These are phyloP conservation scores for Chrysochromulina tobinii DNA, from an alignment of 78 protist species.

Conservation along the genomic window DNA sequence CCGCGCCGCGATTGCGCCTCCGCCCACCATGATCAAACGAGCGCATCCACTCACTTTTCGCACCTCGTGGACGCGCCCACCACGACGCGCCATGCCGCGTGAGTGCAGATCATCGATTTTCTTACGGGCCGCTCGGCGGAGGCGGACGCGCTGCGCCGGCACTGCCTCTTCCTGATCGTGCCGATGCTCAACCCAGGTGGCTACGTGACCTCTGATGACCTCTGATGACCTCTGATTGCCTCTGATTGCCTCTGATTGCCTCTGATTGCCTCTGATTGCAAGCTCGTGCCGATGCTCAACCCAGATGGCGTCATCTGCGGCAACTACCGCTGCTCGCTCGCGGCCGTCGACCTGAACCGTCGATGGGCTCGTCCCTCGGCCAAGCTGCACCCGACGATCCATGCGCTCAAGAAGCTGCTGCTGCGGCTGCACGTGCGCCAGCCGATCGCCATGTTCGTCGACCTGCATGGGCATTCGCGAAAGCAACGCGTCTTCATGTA, in stretches of 20 bases:
- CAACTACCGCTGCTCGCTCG: constrained; percentile 72
- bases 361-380: constrained; percentile 48
- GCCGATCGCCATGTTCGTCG: neutral
- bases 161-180: constrained; percentile 30
- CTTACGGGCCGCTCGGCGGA: neutral
- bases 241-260: too few relatives aligned
- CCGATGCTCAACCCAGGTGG: constrained; percentile 92
- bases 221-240: constrained; percentile 25
- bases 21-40: too few relatives aligned
- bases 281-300: constrained; percentile 82
- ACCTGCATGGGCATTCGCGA: constrained; percentile 70
- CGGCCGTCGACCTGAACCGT: constrained; percentile 78
- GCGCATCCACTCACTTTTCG: too few relatives aligned
- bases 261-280: too few relatives aligned
- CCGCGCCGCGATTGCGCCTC: too few relatives aligned
- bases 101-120: too few relatives aligned
- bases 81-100: too few relatives aligned
- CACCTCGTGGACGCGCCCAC: too few relatives aligned
- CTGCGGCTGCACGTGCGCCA: neutral
- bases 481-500: constrained; percentile 38
- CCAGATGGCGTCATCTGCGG: constrained; percentile 89
- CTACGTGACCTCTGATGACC: constrained; percentile 72
- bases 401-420: constrained; percentile 28
- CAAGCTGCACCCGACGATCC: constrained; percentile 54
- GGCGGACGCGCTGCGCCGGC: constrained; percentile 46